Percentiles rank a stretch among this genome's conserved stretches.
These are phyloP conservation scores for Ceratobasidium sp. DNA, from an alignment of 1,284 basidiomycete genomes.

Conservation along the genomic window DNA sequence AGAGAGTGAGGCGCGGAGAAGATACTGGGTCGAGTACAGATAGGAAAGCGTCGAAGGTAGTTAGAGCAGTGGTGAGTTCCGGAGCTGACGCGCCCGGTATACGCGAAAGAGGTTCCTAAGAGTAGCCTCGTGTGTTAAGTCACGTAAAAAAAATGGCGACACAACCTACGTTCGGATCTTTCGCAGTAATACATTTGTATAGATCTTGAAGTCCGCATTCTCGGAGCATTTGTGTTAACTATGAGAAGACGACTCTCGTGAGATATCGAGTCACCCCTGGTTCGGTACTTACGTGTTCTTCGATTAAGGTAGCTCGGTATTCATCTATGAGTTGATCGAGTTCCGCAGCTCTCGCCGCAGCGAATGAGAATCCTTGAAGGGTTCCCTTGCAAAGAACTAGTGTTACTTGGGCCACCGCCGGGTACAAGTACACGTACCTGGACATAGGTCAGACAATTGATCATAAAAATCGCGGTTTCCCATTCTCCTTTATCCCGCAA, in stretches of 20 bases:
- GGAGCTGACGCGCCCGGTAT: slow-evolving; percentile 64
- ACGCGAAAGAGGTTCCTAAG: slow-evolving; percentile 63
- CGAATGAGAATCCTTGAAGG: slow-evolving; percentile 76
- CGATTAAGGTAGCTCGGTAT: slow-evolving; percentile 69
- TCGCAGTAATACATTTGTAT: slow-evolving; percentile 63
- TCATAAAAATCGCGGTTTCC: slow-evolving; percentile 81
- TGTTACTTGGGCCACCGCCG: slow-evolving; percentile 30
- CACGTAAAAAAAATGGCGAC: background rate
- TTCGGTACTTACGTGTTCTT: slow-evolving; percentile 74
- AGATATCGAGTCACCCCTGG: background rate
- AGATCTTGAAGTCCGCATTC: slow-evolving; percentile 77
- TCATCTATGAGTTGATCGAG: slow-evolving; percentile 69
- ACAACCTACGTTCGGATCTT: slow-evolving; percentile 61
- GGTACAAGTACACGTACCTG: slow-evolving; percentile 58
- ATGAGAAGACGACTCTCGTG: slow-evolving; percentile 35
- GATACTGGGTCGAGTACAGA: slow-evolving; percentile 65
- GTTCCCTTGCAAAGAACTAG: slow-evolving; percentile 58
- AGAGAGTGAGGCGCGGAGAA: slow-evolving; percentile 69
- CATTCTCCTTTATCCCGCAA: slow-evolving; percentile 67
- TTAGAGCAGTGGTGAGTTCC: slow-evolving; percentile 62
- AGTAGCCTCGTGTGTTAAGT: background rate
- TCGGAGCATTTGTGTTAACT: slow-evolving; percentile 75
- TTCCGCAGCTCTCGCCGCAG: slow-evolving; percentile 63
- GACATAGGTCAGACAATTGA: slow-evolving; percentile 84
- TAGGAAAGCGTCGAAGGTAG: slow-evolving; percentile 70